Evolutionary conservation across 108 stramenopile genomes (phyloP).

Genomic region (Fistulifera solaris): DNA sequence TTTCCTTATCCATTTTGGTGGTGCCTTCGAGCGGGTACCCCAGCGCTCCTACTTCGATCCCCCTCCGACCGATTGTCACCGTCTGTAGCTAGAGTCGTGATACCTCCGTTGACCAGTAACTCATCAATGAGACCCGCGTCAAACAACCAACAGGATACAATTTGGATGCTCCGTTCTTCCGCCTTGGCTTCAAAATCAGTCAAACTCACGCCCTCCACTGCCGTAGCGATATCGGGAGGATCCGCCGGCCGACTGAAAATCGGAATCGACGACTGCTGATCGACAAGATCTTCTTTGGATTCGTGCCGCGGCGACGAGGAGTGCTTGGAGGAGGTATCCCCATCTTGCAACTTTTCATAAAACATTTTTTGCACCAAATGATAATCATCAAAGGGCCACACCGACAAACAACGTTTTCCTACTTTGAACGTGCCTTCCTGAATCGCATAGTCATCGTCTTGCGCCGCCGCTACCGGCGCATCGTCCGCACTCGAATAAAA

Average conservation of each 20-base stretch:
- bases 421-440: conserved; percentile 1
- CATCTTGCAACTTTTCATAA: conserved; percentile 57
- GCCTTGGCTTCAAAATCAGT: conserved; percentile 79
- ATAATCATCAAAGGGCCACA: conserved; percentile 84
- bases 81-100: conserved; percentile 9
- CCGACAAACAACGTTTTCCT: not conserved
- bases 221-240: conserved; percentile 66
- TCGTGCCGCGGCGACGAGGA: not conserved
- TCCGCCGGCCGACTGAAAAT: conserved; percentile 65
- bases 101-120: conserved; percentile 61
- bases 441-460: not conserved
- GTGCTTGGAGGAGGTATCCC: not conserved
- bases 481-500: too few species aligned
- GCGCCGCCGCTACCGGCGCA: not conserved
- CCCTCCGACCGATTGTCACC: conserved; percentile 17
- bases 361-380: conserved; percentile 60
- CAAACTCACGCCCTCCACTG: conserved; percentile 56
- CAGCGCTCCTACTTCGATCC: conserved; percentile 48
- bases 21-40: conserved; percentile 65
- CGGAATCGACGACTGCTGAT: conserved; percentile 13
- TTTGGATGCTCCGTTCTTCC: conserved; percentile 69
- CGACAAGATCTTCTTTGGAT: not conserved
- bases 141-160: conserved; percentile 79
- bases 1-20: conserved; percentile 83
- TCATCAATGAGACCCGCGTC: conserved; percentile 86